Evolutionary conservation across 2,329 filamentous ascomycete species (phyloP).

Genomic region (Trichoderma semiorbis): DNA sequence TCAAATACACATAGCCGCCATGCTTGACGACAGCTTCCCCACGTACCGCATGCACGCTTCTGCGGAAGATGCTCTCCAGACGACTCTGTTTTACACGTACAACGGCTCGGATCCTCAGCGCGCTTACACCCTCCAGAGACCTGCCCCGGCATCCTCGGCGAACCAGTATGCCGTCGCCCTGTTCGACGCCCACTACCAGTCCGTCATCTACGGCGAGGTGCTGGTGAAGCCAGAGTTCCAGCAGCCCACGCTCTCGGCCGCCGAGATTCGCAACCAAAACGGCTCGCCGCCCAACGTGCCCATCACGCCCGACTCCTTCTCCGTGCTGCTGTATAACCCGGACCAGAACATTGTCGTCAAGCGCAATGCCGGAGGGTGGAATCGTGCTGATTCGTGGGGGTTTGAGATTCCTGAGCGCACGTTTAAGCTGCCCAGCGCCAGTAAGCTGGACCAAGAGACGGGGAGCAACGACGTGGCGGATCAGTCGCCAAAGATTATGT

Average conservation of each 20-base stretch:
- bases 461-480: constrained; percentile 38
- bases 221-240: constrained; percentile 81
- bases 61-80: constrained; percentile 53
- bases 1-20: constrained; percentile 33
- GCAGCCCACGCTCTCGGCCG: constrained; percentile 74
- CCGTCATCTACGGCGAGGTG: constrained; percentile 84
- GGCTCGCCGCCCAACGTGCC: constrained; percentile 59
- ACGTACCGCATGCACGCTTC: constrained; percentile 57
- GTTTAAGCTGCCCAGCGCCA: constrained; percentile 76
- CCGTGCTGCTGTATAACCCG: constrained; percentile 89
- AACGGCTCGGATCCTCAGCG: constrained; percentile 77
- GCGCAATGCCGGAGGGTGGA: constrained; percentile 73
- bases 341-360: constrained; percentile 75
- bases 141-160: constrained; percentile 62
- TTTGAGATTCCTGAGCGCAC: constrained; percentile 87
- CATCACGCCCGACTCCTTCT: constrained; percentile 72
- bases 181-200: constrained; percentile 75
- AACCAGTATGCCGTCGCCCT: constrained; percentile 87
- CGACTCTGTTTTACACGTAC: constrained; percentile 58
- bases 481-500: constrained; percentile 70
- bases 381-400: constrained; percentile 76
- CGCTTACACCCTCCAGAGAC: constrained; percentile 76
- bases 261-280: constrained; percentile 69
- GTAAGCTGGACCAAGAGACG: constrained; percentile 71
- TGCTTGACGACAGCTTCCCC: constrained; percentile 95